Evolutionary conservation across 1,284 basidiomycete species (phyloP).

Genomic region (Tilletia indica): DNA sequence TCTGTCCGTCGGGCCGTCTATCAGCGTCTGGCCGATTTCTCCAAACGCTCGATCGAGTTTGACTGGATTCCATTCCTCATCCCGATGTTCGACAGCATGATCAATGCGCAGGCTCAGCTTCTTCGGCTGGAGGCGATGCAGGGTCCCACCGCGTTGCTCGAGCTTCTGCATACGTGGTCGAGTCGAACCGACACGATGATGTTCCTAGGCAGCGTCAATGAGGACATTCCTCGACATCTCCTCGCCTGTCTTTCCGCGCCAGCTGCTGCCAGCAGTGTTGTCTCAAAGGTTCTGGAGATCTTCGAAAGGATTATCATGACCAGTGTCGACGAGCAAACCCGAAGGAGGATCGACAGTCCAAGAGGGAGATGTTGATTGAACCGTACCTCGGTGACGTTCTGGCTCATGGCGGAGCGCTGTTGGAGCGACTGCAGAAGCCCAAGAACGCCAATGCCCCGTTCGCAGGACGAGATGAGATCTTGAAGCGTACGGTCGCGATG

Average conservation of each 20-base stretch:
- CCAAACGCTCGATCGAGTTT: constrained; percentile 62
- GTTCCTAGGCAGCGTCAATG: constrained; percentile 63
- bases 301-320: constrained; percentile 71
- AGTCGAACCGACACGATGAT: constrained; percentile 63
- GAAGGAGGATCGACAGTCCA: constrained; percentile 54
- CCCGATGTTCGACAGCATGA: constrained; percentile 69
- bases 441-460: constrained; percentile 20
- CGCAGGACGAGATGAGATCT: constrained; percentile 66
- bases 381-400: constrained; percentile 77
- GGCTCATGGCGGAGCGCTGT: constrained; percentile 65
- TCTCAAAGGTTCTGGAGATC: constrained; percentile 80
- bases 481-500: constrained; percentile 77
- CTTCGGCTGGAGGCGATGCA: constrained; percentile 87
- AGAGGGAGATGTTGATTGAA: constrained; percentile 62
- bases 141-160: constrained; percentile 82
- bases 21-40: constrained; percentile 63
- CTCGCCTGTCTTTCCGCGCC: constrained; percentile 77
- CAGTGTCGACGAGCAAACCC: constrained; percentile 53
- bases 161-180: constrained; percentile 81
- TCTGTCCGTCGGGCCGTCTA: constrained; percentile 62
- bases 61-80: constrained; percentile 73
- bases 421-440: constrained; percentile 26
- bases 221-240: constrained; percentile 68
- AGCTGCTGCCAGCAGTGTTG: constrained; percentile 82
- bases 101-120: constrained; percentile 75